Conservation (phyloP, 805 yeast species). For the Peterozyma toletana region DNA sequence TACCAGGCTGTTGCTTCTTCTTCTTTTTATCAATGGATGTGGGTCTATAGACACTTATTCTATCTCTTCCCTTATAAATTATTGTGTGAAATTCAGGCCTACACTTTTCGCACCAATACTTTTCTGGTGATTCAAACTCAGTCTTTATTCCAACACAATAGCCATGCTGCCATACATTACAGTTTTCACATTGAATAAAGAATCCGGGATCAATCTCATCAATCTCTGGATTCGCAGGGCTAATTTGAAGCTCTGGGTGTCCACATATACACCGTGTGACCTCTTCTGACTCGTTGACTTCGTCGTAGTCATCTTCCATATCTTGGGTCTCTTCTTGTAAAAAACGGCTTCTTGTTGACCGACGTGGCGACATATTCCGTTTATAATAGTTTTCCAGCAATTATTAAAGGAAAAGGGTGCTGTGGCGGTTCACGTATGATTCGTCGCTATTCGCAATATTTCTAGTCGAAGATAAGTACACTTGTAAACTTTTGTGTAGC, state of each 20-base stretch:
- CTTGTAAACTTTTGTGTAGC: no score
- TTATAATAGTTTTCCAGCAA: no score
- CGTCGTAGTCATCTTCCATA: conserved; percentile 11
- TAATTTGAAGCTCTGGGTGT: conserved; percentile 32
- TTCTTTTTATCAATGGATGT: conserved; percentile 19
- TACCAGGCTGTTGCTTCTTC: conserved; percentile 15
- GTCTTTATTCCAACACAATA: conserved; percentile 82
- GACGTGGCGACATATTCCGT: conserved; percentile 3
- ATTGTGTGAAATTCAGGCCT: conserved; percentile 73
- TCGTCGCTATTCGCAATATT: no score
- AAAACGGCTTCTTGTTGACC: conserved; percentile 4
- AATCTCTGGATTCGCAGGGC: conserved; percentile 20
- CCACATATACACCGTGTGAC: conserved; percentile 53
- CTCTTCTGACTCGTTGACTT: conserved; percentile 29
- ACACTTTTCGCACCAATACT: conserved; percentile 92
- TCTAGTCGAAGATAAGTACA: no score
- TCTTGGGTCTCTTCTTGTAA: background rate
- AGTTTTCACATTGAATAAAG: conserved; percentile 79
- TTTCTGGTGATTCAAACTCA: conserved; percentile 78
- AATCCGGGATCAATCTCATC: conserved; percentile 48
- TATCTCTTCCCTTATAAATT: conserved; percentile 39
- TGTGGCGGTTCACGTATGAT: no score
- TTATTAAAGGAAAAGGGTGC: background rate
- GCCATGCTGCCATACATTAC: conserved; percentile 98
- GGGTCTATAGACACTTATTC: conserved; percentile 43